These are phyloP conservation scores for Gliomastix tumulicola DNA, from an alignment of 2,329 filamentous ascomycete genomes.

Conservation along the genomic window DNA sequence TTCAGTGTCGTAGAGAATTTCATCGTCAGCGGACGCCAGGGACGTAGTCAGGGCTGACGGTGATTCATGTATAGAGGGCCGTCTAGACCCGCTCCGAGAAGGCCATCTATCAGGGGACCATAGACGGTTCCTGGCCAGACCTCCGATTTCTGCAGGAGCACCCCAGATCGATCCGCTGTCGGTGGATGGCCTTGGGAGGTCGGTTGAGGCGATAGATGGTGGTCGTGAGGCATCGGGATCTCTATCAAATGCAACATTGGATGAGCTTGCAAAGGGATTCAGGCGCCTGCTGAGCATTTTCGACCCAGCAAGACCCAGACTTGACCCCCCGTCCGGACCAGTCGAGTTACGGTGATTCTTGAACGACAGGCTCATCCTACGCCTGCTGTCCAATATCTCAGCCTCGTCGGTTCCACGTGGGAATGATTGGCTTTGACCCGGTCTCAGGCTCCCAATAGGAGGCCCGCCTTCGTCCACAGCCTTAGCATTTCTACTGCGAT, in stretches of 20 bases:
- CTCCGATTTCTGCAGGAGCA: conserved; percentile 36
- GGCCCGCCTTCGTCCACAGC: conserved; percentile 44
- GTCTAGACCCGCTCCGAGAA: conserved; percentile 20
- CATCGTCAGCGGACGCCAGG: conserved; percentile 56
- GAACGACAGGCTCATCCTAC: conserved; percentile 55
- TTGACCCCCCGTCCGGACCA: conserved; percentile 32
- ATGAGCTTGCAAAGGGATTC: conserved; percentile 44
- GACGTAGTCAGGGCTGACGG: conserved; percentile 56
- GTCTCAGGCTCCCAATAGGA: conserved; percentile 60
- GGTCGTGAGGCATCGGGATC: conserved; percentile 58
- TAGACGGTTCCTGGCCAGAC: conserved; percentile 47
- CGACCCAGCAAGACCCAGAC: conserved; percentile 21
- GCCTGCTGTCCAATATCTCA: conserved; percentile 44
- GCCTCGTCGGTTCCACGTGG: conserved; percentile 54
- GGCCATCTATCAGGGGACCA: conserved; percentile 49
- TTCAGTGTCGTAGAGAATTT: conserved; percentile 53
- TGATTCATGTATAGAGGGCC: conserved; percentile 63
- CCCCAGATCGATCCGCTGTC: conserved; percentile 74
- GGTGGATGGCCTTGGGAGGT: conserved; percentile 70
- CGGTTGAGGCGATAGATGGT: conserved; percentile 60
- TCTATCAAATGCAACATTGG: conserved; percentile 41
- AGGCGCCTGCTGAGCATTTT: conserved; percentile 23
- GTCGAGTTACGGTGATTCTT: conserved; percentile 45
- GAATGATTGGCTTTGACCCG: conserved; percentile 71
- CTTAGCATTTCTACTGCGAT: conserved; percentile 57